Conservation (phyloP, 345 rosid species). For the Citrus cavaleriei region DNA sequence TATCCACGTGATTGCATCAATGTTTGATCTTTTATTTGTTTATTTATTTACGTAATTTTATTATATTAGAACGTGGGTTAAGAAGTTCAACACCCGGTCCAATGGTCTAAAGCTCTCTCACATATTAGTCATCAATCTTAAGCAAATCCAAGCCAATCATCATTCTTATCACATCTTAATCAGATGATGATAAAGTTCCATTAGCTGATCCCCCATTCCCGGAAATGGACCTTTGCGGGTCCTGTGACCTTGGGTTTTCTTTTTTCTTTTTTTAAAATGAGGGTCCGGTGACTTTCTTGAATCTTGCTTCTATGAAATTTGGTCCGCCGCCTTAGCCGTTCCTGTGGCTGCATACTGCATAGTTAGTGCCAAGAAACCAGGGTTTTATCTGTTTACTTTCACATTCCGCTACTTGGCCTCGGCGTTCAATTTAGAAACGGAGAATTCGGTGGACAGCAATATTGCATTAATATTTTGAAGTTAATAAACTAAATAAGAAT, state of each 20-base stretch:
- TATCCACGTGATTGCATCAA: background rate
- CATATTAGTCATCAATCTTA: conserved; percentile 21
- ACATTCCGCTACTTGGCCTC: background rate
- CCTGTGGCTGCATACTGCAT: background rate
- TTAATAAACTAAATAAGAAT: no score
- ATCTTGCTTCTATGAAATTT: background rate
- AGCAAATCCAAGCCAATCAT: conserved; percentile 30
- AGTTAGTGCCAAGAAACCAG: background rate
- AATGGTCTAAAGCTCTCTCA: background rate
- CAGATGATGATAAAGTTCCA: background rate
- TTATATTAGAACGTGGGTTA: background rate
- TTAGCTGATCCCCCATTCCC: background rate
- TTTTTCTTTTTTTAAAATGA: no score
- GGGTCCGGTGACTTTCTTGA: background rate
- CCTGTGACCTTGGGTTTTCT: background rate
- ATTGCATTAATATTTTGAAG: no score
- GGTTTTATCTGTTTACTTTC: background rate
- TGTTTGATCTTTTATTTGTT: background rate
- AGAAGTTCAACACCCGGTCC: conserved; percentile 10
- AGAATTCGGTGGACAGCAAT: no score
- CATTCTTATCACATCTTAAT: conserved; percentile 18
- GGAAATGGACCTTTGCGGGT: background rate
- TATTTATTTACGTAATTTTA: background rate
- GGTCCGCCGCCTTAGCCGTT: background rate
- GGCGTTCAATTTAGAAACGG: background rate